A percentile compares a stretch with the other conserved stretches of the same genome.
Conservation (phyloP, 352 stramenopile species). For the Globisporangium parvum region DNA sequence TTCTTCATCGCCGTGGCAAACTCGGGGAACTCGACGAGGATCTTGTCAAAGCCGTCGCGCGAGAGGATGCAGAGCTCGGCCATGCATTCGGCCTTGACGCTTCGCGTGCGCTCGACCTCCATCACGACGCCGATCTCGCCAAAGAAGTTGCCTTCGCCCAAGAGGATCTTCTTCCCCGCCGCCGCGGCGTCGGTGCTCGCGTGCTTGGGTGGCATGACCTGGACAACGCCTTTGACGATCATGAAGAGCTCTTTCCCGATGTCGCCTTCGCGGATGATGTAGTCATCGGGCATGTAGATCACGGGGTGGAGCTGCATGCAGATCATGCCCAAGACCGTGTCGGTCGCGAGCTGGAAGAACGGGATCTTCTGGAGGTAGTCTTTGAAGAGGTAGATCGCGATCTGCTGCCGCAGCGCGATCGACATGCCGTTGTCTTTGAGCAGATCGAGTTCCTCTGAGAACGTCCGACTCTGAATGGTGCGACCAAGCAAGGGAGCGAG, state of each 20-base stretch:
- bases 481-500: too few relatives aligned
- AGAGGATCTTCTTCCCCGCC: slow-evolving; percentile 31
- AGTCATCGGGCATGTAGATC: slow-evolving; percentile 63
- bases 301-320: slow-evolving; percentile 63
- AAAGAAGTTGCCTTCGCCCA: slow-evolving; percentile 23
- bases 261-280: slow-evolving; percentile 56
- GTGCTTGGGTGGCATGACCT: slow-evolving; percentile 38
- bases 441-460: slow-evolving; percentile 54
- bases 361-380: slow-evolving; percentile 64
- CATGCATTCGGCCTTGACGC: slow-evolving; percentile 45
- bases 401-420: slow-evolving; percentile 39
- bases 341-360: slow-evolving; percentile 62
- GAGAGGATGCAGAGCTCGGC: slow-evolving; percentile 57
- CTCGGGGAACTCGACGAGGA: slow-evolving; percentile 61
- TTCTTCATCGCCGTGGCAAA: slow-evolving; percentile 69
- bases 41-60: slow-evolving; percentile 62
- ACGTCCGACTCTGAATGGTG: slow-evolving; percentile 4
- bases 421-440: slow-evolving; percentile 64
- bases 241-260: slow-evolving; percentile 68
- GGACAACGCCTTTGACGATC: slow-evolving; percentile 65
- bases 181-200: slow-evolving; percentile 18
- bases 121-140: too few relatives aligned
- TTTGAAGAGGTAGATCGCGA: slow-evolving; percentile 68
- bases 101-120: too few relatives aligned
- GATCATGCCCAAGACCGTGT: slow-evolving; percentile 59